Conservation (phyloP, 495 filamentous ascomycete species). For the Usnea hakonensis region DNA sequence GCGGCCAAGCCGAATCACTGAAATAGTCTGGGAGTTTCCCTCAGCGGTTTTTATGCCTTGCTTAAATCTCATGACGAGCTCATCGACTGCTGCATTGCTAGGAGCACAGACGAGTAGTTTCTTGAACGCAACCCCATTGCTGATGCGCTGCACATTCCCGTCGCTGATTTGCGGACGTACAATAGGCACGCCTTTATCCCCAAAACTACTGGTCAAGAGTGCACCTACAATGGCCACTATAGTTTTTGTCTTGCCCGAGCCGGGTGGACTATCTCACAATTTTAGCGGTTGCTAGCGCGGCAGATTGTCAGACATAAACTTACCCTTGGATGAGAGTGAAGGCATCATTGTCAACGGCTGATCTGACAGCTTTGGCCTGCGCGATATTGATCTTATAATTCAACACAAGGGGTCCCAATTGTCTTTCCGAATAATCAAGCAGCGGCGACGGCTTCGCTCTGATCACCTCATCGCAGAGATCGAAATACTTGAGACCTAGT, state of each 20-base stretch:
- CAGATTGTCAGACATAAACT: slow-evolving; percentile 17
- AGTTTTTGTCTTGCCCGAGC: slow-evolving; percentile 96
- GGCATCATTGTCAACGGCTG: slow-evolving; percentile 86
- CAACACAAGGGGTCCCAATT: slow-evolving; percentile 54
- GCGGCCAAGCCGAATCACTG: slow-evolving; percentile 83
- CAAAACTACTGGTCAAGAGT: slow-evolving; percentile 58
- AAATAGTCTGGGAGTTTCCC: slow-evolving; percentile 63
- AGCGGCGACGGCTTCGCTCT: slow-evolving; percentile 82
- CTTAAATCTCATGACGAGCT: slow-evolving; percentile 89
- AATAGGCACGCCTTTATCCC: slow-evolving; percentile 42
- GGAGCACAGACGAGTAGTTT: slow-evolving; percentile 94
- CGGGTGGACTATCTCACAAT: slow-evolving; percentile 56
- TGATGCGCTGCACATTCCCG: slow-evolving; percentile 19
- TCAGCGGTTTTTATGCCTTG: slow-evolving; percentile 71
- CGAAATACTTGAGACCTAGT: slow-evolving; percentile 85
- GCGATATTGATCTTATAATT: slow-evolving; percentile 81
- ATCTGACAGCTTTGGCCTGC: slow-evolving; percentile 86
- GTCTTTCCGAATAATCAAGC: slow-evolving; percentile 66
- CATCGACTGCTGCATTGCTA: slow-evolving; percentile 95
- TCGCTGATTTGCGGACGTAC: slow-evolving; percentile 36
- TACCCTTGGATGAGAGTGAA: slow-evolving; percentile 93
- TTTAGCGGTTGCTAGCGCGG: background rate
- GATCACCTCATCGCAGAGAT: slow-evolving; percentile 85
- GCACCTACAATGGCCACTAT: slow-evolving; percentile 94
- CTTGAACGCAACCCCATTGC: slow-evolving; percentile 46